phyloP scores from a whole-genome alignment of 495 filamentous ascomycete genomes.

The Hapsidospora chrysogenum region DNA sequence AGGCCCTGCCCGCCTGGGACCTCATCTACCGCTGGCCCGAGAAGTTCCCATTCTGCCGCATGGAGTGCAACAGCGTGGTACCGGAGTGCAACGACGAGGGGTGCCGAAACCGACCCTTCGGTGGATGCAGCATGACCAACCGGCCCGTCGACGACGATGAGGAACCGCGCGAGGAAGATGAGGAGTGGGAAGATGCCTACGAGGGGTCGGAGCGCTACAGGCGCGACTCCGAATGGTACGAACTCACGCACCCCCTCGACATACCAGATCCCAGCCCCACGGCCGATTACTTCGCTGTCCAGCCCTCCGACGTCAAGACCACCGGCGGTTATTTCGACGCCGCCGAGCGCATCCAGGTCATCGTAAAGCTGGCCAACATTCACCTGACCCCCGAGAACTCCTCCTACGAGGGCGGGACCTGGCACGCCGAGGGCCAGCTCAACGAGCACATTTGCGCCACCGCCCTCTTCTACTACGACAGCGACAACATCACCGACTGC shows the following conservation, averaged over 20 bases:
- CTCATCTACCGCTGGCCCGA: neutral
- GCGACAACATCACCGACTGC: constrained; percentile 40
- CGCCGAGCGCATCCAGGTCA: constrained; percentile 32
- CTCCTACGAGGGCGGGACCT: constrained; percentile 10
- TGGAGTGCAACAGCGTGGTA: neutral
- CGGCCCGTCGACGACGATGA: constrained; percentile 1
- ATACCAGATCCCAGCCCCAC: neutral
- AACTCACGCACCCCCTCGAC: neutral
- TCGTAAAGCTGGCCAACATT: constrained; percentile 44
- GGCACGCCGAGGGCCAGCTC: constrained; percentile 35
- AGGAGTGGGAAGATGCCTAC: neutral
- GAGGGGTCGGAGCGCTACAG: neutral
- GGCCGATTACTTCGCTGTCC: neutral
- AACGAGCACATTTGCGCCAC: constrained; percentile 43
- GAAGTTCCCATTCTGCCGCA: neutral
- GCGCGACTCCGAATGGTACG: neutral
- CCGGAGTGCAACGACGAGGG: neutral
- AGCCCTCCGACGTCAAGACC: neutral
- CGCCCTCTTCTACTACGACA: constrained; percentile 45
- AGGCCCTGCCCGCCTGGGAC: constrained; percentile 1
- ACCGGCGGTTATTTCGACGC: neutral
- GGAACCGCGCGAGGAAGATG: neutral
- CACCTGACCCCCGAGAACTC: constrained; percentile 34
- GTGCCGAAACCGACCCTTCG: neutral
- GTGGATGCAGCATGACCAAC: neutral